These are phyloP conservation scores for Hericium alpestre DNA, from an alignment of 768 basidiomycete genomes.

Conservation along the genomic window DNA sequence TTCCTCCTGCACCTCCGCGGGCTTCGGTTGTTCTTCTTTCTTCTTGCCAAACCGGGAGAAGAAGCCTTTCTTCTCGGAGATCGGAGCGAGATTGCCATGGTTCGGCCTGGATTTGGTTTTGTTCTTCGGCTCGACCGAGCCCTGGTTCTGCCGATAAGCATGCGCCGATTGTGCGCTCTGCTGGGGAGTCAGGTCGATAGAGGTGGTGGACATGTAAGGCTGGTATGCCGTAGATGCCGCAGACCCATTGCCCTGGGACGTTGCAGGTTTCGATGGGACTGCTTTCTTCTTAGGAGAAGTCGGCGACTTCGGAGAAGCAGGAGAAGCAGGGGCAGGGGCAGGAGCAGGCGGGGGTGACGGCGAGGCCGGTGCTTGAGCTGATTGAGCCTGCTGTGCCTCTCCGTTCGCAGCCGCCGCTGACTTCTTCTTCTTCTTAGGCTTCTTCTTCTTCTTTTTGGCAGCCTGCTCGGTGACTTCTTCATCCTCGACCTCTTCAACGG, in stretches of 20 bases:
- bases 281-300: not conserved
- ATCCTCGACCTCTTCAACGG: slow-evolving; percentile 67
- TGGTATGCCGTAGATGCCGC: slow-evolving; percentile 13
- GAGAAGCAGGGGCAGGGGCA: not conserved
- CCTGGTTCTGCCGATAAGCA: slow-evolving; percentile 51
- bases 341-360: slow-evolving; percentile 2
- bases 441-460: slow-evolving; percentile 61
- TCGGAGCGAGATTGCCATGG: slow-evolving; percentile 39
- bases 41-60: slow-evolving; percentile 40
- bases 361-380: slow-evolving; percentile 12
- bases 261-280: not conserved
- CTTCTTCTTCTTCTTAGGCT: slow-evolving; percentile 59
- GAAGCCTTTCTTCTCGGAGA: slow-evolving; percentile 34
- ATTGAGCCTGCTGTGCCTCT: slow-evolving; percentile 12
- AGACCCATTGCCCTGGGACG: slow-evolving; percentile 10
- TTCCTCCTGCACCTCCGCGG: slow-evolving; percentile 25
- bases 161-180: slow-evolving; percentile 58
- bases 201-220: slow-evolving; percentile 26
- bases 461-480: slow-evolving; percentile 37
- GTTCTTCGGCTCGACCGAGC: slow-evolving; percentile 36
- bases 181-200: slow-evolving; percentile 34
- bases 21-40: slow-evolving; percentile 25
- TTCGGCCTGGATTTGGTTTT: slow-evolving; percentile 67
- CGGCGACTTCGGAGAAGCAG: not conserved
- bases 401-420: slow-evolving; percentile 18